Evolutionary conservation across 1,284 basidiomycete genomes (phyloP).

Genomic region (Cronartium quercuum): DNA sequence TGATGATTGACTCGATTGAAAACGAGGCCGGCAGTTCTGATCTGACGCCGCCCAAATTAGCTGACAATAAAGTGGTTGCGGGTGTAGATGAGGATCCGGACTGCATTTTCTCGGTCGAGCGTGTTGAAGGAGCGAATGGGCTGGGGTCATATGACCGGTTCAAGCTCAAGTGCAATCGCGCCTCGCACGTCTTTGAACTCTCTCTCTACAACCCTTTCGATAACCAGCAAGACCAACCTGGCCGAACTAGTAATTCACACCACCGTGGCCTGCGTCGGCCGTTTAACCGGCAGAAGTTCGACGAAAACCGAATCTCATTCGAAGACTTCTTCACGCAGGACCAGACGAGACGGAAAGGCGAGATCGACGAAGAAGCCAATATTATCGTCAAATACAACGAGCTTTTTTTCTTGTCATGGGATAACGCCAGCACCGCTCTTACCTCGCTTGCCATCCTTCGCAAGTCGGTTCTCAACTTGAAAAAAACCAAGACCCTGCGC

Average conservation of each 20-base stretch:
- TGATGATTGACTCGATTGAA: slow-evolving; percentile 1
- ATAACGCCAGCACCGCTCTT: slow-evolving; percentile 53
- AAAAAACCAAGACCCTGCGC: slow-evolving; percentile 49
- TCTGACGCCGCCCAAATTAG: not conserved
- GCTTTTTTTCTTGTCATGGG: slow-evolving; percentile 53
- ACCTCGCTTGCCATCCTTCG: slow-evolving; percentile 54
- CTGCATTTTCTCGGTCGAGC: slow-evolving; percentile 15
- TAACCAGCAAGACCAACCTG: slow-evolving; percentile 37
- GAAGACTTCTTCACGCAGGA: slow-evolving; percentile 51
- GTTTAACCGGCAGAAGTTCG: slow-evolving; percentile 48
- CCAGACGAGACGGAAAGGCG: not conserved
- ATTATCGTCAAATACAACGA: slow-evolving; percentile 28
- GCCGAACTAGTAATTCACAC: not conserved
- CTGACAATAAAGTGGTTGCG: slow-evolving; percentile 3
- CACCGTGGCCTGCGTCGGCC: not conserved
- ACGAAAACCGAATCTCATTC: slow-evolving; percentile 53
- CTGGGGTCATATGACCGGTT: slow-evolving; percentile 48
- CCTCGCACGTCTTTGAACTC: slow-evolving; percentile 54
- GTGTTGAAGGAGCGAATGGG: slow-evolving; percentile 13
- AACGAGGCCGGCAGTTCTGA: not conserved
- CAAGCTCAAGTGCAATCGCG: slow-evolving; percentile 51
- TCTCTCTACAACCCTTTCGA: slow-evolving; percentile 46
- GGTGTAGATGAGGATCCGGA: not conserved
- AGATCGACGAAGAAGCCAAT: slow-evolving; percentile 20
- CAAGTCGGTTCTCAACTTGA: slow-evolving; percentile 45